Conservation (phyloP, 164 flowering plant genomes). For the Platanus orientalis region DNA sequence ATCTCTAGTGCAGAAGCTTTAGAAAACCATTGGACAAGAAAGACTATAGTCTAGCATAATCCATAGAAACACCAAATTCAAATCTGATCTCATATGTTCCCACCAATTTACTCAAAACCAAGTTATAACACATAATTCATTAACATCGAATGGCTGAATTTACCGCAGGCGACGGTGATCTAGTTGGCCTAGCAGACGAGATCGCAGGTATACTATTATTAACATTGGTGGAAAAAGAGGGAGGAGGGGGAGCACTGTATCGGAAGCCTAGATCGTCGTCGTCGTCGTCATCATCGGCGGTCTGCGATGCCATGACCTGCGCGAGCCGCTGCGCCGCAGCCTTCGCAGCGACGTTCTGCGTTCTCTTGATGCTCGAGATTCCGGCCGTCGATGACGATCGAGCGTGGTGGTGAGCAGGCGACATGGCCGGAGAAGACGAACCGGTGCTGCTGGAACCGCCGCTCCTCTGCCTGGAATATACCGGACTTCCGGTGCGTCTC, state of each 20-base stretch:
- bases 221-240: slow-evolving; percentile 21
- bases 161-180: slow-evolving; percentile 98
- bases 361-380: slow-evolving; percentile 70
- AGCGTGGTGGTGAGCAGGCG: slow-evolving; percentile 53
- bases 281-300: slow-evolving; percentile 53
- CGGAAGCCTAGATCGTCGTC: slow-evolving; percentile 76
- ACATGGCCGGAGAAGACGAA: slow-evolving; percentile 79
- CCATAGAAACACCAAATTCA: background rate
- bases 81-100: slow-evolving; percentile 1
- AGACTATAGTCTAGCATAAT: background rate
- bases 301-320: slow-evolving; percentile 85
- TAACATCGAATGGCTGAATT: slow-evolving; percentile 11
- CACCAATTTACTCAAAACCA: slow-evolving; percentile 6
- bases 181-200: slow-evolving; percentile 34
- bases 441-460: slow-evolving; percentile 72
- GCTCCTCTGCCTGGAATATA: slow-evolving; percentile 76
- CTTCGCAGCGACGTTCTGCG: slow-evolving; percentile 89
- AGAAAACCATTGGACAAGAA: no score
- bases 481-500: slow-evolving; percentile 68
- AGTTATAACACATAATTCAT: background rate
- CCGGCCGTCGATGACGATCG: slow-evolving; percentile 31
- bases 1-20: background rate
- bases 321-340: slow-evolving; percentile 92
- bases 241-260: slow-evolving; percentile 41
- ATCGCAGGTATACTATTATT: slow-evolving; percentile 19